phyloP scores from a whole-genome alignment of 176 grass and related monocot species.

The Triticum monococcum region DNA sequence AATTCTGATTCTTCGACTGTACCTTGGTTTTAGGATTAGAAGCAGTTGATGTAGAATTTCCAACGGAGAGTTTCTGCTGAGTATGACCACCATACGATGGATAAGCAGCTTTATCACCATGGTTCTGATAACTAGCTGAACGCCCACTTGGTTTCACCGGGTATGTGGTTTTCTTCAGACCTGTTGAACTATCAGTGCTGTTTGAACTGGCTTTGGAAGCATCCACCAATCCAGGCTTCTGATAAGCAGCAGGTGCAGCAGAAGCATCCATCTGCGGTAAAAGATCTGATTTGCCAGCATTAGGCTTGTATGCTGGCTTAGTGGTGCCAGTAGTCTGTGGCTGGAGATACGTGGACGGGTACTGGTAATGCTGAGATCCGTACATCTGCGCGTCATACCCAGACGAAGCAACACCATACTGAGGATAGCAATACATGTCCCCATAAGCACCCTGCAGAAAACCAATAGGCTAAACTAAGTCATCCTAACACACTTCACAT shows the following conservation, averaged over 20 bases:
- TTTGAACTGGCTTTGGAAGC: slow-evolving; percentile 30
- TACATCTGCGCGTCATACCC: slow-evolving; percentile 63
- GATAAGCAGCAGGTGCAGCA: slow-evolving; percentile 34
- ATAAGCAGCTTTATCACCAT: slow-evolving; percentile 28
- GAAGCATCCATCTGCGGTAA: slow-evolving; percentile 28
- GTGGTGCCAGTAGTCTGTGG: slow-evolving; percentile 31
- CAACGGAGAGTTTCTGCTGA: slow-evolving; percentile 27
- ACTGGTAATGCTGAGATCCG: slow-evolving; percentile 61
- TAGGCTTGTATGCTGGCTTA: slow-evolving; percentile 33
- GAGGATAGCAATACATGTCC: slow-evolving; percentile 74
- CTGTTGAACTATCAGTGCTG: slow-evolving; percentile 19
- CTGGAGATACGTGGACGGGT: slow-evolving; percentile 44
- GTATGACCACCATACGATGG: slow-evolving; percentile 34
- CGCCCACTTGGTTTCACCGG: slow-evolving; percentile 33
- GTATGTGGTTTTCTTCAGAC: slow-evolving; percentile 31
- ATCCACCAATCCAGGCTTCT: slow-evolving; percentile 32
- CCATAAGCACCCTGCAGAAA: slow-evolving; percentile 64
- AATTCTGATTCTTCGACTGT: slow-evolving; percentile 32
- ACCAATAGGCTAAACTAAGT: slow-evolving; percentile 5
- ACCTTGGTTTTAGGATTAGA: slow-evolving; percentile 44
- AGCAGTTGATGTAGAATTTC: slow-evolving; percentile 32
- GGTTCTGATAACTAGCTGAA: slow-evolving; percentile 43
- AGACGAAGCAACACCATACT: slow-evolving; percentile 44
- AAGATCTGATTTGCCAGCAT: slow-evolving; percentile 30
- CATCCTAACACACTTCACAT: not conserved